Conservation (phyloP, 2,329 filamentous ascomycete species). For the Domatiomyces catenatus region DNA sequence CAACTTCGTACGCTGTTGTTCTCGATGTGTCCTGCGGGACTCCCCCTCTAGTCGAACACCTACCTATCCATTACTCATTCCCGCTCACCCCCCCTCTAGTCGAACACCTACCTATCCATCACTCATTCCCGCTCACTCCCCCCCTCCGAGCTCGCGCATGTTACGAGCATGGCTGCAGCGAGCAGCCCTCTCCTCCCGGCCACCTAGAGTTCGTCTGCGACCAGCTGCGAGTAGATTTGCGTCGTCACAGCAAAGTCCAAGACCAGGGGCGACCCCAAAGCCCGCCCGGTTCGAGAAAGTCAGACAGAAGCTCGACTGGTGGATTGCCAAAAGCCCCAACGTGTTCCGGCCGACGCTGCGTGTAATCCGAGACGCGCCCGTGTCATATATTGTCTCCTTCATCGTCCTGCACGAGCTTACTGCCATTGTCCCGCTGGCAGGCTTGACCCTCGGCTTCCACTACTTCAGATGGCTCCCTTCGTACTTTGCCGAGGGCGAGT, state of each 20-base stretch:
- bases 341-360: conserved; percentile 11
- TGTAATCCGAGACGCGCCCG: conserved; percentile 54
- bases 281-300: background rate
- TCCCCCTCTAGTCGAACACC: too few species aligned
- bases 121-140: background rate
- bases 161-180: background rate
- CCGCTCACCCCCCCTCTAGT: background rate
- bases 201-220: background rate
- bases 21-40: too few species aligned
- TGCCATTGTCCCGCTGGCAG: conserved; percentile 63
- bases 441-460: conserved; percentile 63
- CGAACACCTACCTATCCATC: too few species aligned
- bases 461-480: conserved; percentile 59
- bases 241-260: background rate
- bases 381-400: conserved; percentile 74
- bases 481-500: conserved; percentile 36
- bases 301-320: conserved; percentile 8
- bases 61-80: background rate
- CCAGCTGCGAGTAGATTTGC: background rate
- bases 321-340: conserved; percentile 12
- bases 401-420: conserved; percentile 84
- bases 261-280: background rate
- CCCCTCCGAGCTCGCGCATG: background rate
- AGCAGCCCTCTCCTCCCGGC: background rate
- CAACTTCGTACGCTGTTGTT: too few species aligned